Conservation (phyloP, 768 basidiomycete species). For the Mrakia blollopis region DNA sequence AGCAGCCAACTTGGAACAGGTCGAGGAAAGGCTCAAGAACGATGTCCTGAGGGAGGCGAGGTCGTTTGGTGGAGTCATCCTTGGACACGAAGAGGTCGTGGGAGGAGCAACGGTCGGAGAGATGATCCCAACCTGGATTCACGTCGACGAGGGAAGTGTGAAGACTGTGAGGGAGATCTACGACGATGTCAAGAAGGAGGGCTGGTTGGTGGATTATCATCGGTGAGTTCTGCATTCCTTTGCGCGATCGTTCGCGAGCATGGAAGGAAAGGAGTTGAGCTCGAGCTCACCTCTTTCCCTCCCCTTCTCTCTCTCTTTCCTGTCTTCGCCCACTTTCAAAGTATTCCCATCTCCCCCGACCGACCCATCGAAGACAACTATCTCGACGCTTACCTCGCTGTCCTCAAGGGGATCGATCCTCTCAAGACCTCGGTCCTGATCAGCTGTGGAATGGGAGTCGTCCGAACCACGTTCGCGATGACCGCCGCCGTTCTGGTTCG, state of each 20-base stretch:
- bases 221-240: constrained; percentile 50
- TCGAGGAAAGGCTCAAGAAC: constrained; percentile 73
- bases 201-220: constrained; percentile 92
- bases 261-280: too few relatives aligned
- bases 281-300: too few relatives aligned
- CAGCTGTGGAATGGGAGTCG: constrained; percentile 94
- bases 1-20: constrained; percentile 90
- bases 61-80: constrained; percentile 78
- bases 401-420: constrained; percentile 53
- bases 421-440: constrained; percentile 78
- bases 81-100: constrained; percentile 66
- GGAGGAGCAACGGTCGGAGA: constrained; percentile 48
- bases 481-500: constrained; percentile 82
- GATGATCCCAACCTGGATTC: constrained; percentile 58
- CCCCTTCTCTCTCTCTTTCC: too few relatives aligned
- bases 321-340: constrained; percentile 40
- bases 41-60: constrained; percentile 83
- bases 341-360: constrained; percentile 92
- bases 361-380: constrained; percentile 94
- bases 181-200: constrained; percentile 67
- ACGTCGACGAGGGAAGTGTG: constrained; percentile 76
- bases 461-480: constrained; percentile 81
- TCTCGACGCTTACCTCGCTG: constrained; percentile 75
- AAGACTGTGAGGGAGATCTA: constrained; percentile 82
- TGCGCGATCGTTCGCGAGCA: too few relatives aligned